Conservation (phyloP, 1,139 yeast genomes). For the Protomyces arabidopsidicola region DNA sequence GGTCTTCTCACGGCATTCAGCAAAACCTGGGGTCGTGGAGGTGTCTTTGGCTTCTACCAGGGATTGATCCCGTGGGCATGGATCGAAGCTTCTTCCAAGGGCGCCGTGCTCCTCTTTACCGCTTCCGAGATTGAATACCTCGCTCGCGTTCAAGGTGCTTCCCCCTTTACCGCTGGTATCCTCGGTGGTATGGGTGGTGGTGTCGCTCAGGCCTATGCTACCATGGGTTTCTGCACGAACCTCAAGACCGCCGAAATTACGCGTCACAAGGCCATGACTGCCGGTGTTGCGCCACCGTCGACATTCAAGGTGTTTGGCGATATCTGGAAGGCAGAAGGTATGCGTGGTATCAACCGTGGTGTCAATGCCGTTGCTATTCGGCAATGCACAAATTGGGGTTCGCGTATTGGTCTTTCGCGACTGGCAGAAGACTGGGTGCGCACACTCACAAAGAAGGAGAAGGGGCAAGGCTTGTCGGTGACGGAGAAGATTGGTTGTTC, state of each 20-base stretch:
- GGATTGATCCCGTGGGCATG: slow-evolving; percentile 99
- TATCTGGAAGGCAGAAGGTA: slow-evolving; percentile 78
- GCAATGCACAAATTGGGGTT: slow-evolving; percentile 99
- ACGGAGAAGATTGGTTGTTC: slow-evolving; percentile 80
- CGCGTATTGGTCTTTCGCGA: slow-evolving; percentile 88
- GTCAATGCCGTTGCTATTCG: slow-evolving; percentile 99
- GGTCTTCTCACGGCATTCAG: slow-evolving; percentile 62
- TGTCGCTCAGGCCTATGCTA: slow-evolving; percentile 87
- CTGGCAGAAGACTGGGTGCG: slow-evolving; percentile 84
- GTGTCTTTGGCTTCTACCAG: slow-evolving; percentile 84
- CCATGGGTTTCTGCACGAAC: slow-evolving; percentile 91
- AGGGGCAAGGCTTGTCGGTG: slow-evolving; percentile 61
- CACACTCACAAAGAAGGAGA: slow-evolving; percentile 55
- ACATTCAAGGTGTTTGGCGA: slow-evolving; percentile 82
- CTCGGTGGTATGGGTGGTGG: slow-evolving; percentile 88
- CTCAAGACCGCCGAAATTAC: slow-evolving; percentile 98
- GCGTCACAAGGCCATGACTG: slow-evolving; percentile 69
- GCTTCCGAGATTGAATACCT: slow-evolving; percentile 87
- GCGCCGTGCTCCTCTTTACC: slow-evolving; percentile 92
- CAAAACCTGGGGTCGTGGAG: slow-evolving; percentile 90
- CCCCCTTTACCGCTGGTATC: slow-evolving; percentile 78
- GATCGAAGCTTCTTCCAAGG: slow-evolving; percentile 99
- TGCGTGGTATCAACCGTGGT: slow-evolving; percentile 92
- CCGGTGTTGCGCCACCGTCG: slow-evolving; percentile 67
- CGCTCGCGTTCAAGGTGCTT: slow-evolving; percentile 56